Evolutionary conservation across 2,329 filamentous ascomycete species (phyloP).

Genomic region (Hypocreales sp.): DNA sequence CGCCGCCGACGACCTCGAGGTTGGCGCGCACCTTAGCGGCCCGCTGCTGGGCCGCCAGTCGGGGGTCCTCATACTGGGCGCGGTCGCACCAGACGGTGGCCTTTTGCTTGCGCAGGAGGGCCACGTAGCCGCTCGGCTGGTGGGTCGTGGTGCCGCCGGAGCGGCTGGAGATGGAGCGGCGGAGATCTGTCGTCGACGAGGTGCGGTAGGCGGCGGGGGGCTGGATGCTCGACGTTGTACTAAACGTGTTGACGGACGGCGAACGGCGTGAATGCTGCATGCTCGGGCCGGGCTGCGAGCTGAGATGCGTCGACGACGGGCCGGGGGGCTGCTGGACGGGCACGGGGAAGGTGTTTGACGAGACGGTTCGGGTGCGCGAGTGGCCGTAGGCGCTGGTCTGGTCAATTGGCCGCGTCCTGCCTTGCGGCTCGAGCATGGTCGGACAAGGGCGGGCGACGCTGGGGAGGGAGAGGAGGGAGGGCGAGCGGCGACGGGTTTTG

Average conservation of each 20-base stretch:
- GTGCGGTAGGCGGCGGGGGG: slow-evolving; percentile 42
- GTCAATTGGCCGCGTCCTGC: slow-evolving; percentile 16
- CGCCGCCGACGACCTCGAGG: slow-evolving; percentile 61
- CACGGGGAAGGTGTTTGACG: slow-evolving; percentile 34
- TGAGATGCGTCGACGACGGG: slow-evolving; percentile 2
- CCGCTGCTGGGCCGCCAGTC: slow-evolving; percentile 66
- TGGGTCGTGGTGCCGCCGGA: slow-evolving; percentile 42
- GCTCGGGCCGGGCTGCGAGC: slow-evolving; percentile 2
- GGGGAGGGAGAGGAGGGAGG: background rate
- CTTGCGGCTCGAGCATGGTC: slow-evolving; percentile 17
- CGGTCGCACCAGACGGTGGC: slow-evolving; percentile 98
- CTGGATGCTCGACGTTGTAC: slow-evolving; percentile 53
- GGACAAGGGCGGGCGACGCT: background rate
- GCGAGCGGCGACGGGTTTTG: too few relatives aligned
- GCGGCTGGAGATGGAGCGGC: slow-evolving; percentile 68
- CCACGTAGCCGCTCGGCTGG: slow-evolving; percentile 69
- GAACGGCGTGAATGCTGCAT: slow-evolving; percentile 29
- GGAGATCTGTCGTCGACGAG: slow-evolving; percentile 41
- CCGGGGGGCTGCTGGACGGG: slow-evolving; percentile 11
- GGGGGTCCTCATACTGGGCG: slow-evolving; percentile 80
- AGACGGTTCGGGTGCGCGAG: slow-evolving; percentile 39
- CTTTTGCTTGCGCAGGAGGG: slow-evolving; percentile 91
- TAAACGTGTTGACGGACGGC: slow-evolving; percentile 52
- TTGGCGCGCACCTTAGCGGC: slow-evolving; percentile 78
- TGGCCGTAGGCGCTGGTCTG: slow-evolving; percentile 29